Evolutionary conservation across 371 early-diverging fungal species (phyloP).

Genomic region (Mucor indicus): DNA sequence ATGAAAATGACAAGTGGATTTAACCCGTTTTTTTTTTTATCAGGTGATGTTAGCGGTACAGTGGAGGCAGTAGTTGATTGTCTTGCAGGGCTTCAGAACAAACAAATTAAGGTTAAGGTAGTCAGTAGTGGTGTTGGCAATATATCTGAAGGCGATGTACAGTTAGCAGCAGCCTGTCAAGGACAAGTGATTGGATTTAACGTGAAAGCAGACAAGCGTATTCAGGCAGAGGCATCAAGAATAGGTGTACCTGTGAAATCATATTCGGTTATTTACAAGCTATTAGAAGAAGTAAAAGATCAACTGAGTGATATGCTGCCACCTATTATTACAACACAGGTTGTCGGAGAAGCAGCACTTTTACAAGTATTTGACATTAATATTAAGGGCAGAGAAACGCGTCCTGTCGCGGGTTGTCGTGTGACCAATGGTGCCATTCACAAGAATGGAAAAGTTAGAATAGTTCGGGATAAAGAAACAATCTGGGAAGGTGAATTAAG

Average conservation of each 20-base stretch:
- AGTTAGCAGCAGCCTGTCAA: conserved; percentile 64
- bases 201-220: conserved; percentile 77
- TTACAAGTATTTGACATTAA: conserved; percentile 79
- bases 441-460: conserved; percentile 58
- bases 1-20: conserved; percentile 4
- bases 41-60: conserved; percentile 94
- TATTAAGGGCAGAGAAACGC: conserved; percentile 63
- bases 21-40: conserved; percentile 11
- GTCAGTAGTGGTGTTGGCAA: conserved; percentile 84
- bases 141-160: conserved; percentile 76
- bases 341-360: conserved; percentile 88
- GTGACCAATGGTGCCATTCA: conserved; percentile 73
- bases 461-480: conserved; percentile 64
- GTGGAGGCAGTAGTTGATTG: conserved; percentile 87
- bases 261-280: conserved; percentile 85
- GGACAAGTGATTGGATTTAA: conserved; percentile 86
- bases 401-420: conserved; percentile 84
- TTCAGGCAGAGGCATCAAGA: conserved; percentile 58
- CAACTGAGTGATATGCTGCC: conserved; percentile 77
- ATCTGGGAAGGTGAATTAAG: conserved; percentile 71
- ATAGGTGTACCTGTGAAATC: conserved; percentile 64
- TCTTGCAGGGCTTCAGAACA: conserved; percentile 72
- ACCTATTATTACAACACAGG: conserved; percentile 69
- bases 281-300: conserved; percentile 85
- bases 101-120: conserved; percentile 74